A percentile compares a stretch with the other conserved stretches of the same genome.
Evolutionary conservation across 2,329 filamentous ascomycete species (phyloP).

Genomic region (Cladosporium velox): DNA sequence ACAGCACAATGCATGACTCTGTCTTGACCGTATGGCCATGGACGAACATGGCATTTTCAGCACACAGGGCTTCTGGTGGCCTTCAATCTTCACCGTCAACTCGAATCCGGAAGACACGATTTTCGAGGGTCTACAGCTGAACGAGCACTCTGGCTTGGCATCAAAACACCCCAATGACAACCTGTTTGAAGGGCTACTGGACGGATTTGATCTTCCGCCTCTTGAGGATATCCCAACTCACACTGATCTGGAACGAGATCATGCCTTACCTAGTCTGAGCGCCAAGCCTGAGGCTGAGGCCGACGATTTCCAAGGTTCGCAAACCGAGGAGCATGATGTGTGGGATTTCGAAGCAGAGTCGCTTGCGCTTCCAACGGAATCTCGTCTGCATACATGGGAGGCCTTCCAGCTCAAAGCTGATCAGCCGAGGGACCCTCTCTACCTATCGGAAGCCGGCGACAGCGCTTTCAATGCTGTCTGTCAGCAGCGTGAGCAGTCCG

Average conservation of each 20-base stretch:
- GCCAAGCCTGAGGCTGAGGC: not conserved
- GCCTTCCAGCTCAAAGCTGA: conserved; percentile 48
- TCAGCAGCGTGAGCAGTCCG: conserved; percentile 50
- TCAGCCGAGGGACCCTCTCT: conserved; percentile 49
- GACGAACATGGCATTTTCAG: not conserved
- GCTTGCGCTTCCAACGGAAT: conserved; percentile 36
- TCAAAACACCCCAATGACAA: not conserved
- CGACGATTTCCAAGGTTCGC: not conserved
- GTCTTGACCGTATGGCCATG: not conserved
- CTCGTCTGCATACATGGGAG: conserved; percentile 67
- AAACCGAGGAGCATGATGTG: conserved; percentile 38
- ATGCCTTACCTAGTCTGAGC: not conserved
- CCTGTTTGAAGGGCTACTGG: conserved; percentile 9
- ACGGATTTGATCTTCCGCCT: conserved; percentile 12
- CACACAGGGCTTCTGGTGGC: conserved; percentile 15
- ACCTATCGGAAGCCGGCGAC: conserved; percentile 70
- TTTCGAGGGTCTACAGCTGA: conserved; percentile 21
- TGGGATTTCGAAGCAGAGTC: conserved; percentile 43
- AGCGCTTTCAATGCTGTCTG: conserved; percentile 64
- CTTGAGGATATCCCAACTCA: conserved; percentile 14
- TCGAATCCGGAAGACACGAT: conserved; percentile 21
- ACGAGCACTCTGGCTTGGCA: conserved; percentile 2
- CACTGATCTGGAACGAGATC: not conserved
- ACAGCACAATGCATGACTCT: not conserved
- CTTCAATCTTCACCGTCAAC: conserved; percentile 20